phyloP scores from a whole-genome alignment of 345 rosid species.

The Populus ilicifolia region DNA sequence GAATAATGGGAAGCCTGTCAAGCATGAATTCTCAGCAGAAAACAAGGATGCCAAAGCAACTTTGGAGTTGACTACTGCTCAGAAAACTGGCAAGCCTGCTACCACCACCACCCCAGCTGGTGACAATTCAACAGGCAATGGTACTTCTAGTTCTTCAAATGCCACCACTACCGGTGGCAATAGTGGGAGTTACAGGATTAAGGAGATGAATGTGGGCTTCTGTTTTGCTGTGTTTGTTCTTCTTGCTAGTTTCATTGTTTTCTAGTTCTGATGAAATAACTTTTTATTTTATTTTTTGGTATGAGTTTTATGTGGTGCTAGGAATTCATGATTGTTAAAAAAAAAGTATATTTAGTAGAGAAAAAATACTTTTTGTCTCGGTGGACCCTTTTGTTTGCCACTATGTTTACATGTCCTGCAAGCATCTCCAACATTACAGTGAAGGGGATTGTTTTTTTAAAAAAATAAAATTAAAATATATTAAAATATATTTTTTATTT shows the following conservation, averaged over 20 bases:
- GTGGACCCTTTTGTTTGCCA: too few relatives aligned
- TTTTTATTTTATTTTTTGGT: neutral
- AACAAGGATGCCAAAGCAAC: constrained; percentile 13
- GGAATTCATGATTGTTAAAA: too few relatives aligned
- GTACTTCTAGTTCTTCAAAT: too few relatives aligned
- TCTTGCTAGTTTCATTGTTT: neutral
- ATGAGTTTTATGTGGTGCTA: neutral
- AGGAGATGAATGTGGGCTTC: constrained; percentile 1
- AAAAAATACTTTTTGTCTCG: too few relatives aligned
- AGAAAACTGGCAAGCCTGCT: neutral
- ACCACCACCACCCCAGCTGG: neutral
- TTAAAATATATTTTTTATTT: too few relatives aligned
- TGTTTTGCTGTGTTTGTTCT: constrained; percentile 10
- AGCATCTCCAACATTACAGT: too few relatives aligned
- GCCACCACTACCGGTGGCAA: neutral
- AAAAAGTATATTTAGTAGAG: too few relatives aligned
- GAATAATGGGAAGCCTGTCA: constrained; percentile 14
- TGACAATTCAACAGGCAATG: neutral
- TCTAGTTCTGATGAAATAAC: neutral
- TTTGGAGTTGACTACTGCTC: neutral
- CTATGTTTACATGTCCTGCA: too few relatives aligned
- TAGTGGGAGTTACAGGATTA: constrained; percentile 6
- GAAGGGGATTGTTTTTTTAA: too few relatives aligned
- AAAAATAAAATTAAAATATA: too few relatives aligned
- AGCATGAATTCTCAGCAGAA: constrained; percentile 6